Evolutionary conservation across 1,139 yeast species (phyloP).

Genomic region (Geotrichum cucujoidarum): DNA sequence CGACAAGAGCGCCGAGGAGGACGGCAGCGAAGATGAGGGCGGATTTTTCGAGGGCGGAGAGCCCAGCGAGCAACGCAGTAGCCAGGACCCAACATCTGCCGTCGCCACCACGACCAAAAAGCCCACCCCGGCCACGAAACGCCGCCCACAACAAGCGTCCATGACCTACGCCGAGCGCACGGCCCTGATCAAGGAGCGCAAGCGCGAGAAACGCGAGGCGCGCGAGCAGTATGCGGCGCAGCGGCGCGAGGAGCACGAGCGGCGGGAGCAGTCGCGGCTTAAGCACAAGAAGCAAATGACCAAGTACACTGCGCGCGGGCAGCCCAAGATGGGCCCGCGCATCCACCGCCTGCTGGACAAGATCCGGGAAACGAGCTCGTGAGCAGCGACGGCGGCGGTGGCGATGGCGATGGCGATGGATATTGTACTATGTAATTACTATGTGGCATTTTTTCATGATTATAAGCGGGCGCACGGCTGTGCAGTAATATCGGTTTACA

Average conservation of each 20-base stretch:
- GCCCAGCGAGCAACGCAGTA: no score
- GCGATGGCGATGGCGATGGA: no score
- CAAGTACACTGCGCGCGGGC: constrained; percentile 68
- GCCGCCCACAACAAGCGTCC: constrained; percentile 45
- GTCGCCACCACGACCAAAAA: not conserved
- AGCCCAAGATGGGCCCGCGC: constrained; percentile 88
- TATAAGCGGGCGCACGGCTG: no score
- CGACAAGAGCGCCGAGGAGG: not conserved
- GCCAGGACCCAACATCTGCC: no score
- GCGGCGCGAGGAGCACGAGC: constrained; percentile 25
- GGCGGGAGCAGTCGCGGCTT: constrained; percentile 37
- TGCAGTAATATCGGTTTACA: no score
- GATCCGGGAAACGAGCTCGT: constrained; percentile 49
- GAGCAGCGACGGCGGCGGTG: no score
- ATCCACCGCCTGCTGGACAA: constrained; percentile 74
- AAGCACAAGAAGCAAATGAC: constrained; percentile 46
- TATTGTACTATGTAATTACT: no score
- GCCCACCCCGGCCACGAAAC: constrained; percentile 21
- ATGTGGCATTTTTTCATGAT: no score
- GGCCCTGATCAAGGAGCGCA: constrained; percentile 35
- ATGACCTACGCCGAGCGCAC: constrained; percentile 35
- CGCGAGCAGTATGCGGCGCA: constrained; percentile 16
- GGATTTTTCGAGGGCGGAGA: constrained; percentile 15
- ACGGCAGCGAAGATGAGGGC: constrained; percentile 10
- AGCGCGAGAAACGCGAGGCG: constrained; percentile 24